Conservation (phyloP, 2,329 filamentous ascomycete species). For the Colletotrichum caudatum region DNA sequence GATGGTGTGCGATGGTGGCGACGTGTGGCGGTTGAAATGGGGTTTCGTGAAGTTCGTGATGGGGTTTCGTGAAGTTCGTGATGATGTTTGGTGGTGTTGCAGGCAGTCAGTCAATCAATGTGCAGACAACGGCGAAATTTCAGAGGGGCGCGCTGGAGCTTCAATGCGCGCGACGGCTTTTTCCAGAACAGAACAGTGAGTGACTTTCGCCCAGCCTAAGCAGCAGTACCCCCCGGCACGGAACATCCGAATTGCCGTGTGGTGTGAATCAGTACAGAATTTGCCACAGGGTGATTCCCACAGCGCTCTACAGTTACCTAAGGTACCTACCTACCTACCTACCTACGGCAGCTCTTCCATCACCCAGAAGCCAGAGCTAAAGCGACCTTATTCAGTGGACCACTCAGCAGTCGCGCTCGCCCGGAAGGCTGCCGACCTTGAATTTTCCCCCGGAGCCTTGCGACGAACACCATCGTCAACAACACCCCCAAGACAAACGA, state of each 20-base stretch:
- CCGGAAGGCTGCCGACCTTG: slow-evolving; percentile 4
- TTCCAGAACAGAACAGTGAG: not conserved
- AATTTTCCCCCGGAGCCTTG: slow-evolving; percentile 31
- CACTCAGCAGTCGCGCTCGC: slow-evolving; percentile 17
- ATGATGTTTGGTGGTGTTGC: not conserved
- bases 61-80: too few relatives aligned
- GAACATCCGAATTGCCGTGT: slow-evolving; percentile 3
- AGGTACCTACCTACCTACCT: not conserved
- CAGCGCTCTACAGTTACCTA: not conserved
- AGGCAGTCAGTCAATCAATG: not conserved
- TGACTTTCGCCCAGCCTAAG: not conserved
- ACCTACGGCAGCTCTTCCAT: slow-evolving; percentile 7
- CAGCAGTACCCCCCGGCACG: not conserved
- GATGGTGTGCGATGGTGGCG: not conserved
- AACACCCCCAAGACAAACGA: not conserved
- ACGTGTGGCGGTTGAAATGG: not conserved
- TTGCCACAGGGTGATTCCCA: not conserved
- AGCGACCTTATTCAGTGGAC: slow-evolving; percentile 40
- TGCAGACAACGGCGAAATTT: slow-evolving; percentile 28
- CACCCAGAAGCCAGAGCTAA: slow-evolving; percentile 28
- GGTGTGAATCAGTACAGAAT: not conserved
- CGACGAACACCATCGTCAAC: not conserved
- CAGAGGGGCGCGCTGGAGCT: slow-evolving; percentile 38
- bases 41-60: not conserved
- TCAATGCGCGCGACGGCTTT: slow-evolving; percentile 9